Base-by-base conservation (phyloP, 2,329 filamentous ascomycete species). In the Diaporthe capsici region DNA sequence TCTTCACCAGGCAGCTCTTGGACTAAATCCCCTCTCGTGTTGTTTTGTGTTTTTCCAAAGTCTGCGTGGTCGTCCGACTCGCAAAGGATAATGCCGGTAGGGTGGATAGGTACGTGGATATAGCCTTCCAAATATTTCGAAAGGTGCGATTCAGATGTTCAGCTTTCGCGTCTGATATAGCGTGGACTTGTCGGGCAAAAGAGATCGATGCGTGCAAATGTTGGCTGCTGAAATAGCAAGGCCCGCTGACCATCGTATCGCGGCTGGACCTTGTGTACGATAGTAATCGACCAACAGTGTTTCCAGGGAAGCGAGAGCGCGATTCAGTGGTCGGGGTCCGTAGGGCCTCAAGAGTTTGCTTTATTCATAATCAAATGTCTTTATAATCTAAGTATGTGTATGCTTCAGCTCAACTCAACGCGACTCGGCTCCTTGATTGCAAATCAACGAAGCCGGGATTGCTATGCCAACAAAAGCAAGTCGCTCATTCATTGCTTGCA, bases 1-100 rank as follows among this genome's bases (percentile, higher is more conserved):
- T 79, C 55, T 73, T 57, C 34, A 74, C 72, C 25, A 57, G 76
- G 9, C 72, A 74, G 6, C 57, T 74, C 20, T 25, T 68, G 34
- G 39, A 74, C 49, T 74, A 68, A 51, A 6, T 25, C 22, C 15
- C 42, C 20, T 4, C 31, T 8, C 5, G 20, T 55, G 25, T 20
- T 55, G 25, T 51, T 10, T 4, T 25, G 49, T 8, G 49, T 6
- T 9, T 25, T 20, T 1, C 1, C 5, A 47, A 47, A 3, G 37
- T n/a, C 47, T 15, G 47, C 37, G 22, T 53, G 7, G 13, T 13
- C 22, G 22, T 4, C 22, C 4, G 49, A 53, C 6, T 3, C 4
- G 25, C 10, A 31, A 31, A 31, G 25, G 6, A 9, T 0, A 20
- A 57, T 57, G 8, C 5, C 28, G 17, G 13, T 2, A 31, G 53